Conservation (phyloP, 345 rosid genomes). For the Stellera chamaejasme region DNA sequence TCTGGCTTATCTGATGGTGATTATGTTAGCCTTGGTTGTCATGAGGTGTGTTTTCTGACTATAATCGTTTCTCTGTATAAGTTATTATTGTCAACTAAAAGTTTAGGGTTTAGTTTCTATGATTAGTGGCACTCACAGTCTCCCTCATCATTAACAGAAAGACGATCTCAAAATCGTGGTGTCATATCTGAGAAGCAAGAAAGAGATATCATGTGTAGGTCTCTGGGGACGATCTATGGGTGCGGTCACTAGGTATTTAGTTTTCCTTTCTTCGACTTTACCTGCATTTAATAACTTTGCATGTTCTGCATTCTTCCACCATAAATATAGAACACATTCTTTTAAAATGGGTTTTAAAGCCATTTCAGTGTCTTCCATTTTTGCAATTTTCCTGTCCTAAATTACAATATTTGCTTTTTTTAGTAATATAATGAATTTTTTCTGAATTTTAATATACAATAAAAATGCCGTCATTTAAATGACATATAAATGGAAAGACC, state of each 20-base stretch:
- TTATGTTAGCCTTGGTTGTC: conserved; percentile 95
- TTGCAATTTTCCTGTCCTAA: no score
- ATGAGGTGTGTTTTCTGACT: conserved; percentile 55
- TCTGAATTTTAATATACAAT: no score
- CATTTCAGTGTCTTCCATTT: not conserved
- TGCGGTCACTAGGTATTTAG: conserved; percentile 82
- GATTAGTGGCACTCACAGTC: not conserved
- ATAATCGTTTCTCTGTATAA: not conserved
- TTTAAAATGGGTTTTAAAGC: not conserved
- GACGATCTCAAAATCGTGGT: conserved; percentile 91
- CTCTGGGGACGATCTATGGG: conserved; percentile 99
- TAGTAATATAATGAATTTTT: no score
- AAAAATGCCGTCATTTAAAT: no score
- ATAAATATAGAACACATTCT: conserved; percentile 7
- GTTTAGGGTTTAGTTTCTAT: conserved; percentile 8
- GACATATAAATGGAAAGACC: no score
- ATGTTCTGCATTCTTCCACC: conserved; percentile 4
- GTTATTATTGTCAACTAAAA: conserved; percentile 4
- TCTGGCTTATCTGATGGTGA: conserved; percentile 95
- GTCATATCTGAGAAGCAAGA: conserved; percentile 68
- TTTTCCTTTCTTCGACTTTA: not conserved
- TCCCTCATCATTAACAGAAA: conserved; percentile 34
- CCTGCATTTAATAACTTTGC: conserved; percentile 6
- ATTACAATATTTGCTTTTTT: no score
- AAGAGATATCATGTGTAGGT: conserved; percentile 68